Evolutionary conservation across 495 filamentous ascomycete genomes (phyloP).

Genomic region (Aspergillus avenaceus): DNA sequence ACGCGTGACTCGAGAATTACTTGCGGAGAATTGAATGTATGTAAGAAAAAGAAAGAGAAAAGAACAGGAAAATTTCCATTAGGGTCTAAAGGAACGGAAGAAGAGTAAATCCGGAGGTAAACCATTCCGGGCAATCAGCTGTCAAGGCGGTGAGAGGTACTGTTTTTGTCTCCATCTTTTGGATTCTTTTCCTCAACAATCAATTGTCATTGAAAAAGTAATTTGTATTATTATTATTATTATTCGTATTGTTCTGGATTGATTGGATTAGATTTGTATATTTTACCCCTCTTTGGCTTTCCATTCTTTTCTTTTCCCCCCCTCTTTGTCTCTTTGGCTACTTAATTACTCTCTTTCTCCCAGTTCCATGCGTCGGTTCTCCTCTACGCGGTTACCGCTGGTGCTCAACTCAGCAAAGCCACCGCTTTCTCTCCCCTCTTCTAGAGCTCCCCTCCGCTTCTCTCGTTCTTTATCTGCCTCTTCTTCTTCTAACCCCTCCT

Average conservation of each 20-base stretch:
- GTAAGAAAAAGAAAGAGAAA: slow-evolving; percentile 7
- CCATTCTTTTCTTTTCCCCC: slow-evolving; percentile 5
- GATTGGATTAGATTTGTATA: neutral
- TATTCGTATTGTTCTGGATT: too few species aligned
- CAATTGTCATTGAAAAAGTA: too few species aligned
- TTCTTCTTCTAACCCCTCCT: slow-evolving; percentile 18
- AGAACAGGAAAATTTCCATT: slow-evolving; percentile 1
- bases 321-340: slow-evolving; percentile 13
- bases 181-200: too few species aligned
- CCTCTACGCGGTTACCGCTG: slow-evolving; percentile 30
- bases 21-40: slow-evolving; percentile 6
- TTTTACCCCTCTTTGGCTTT: slow-evolving; percentile 10
- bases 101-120: too few species aligned
- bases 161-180: too few species aligned
- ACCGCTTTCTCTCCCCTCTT: slow-evolving; percentile 37
- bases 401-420: slow-evolving; percentile 36
- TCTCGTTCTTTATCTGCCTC: slow-evolving; percentile 26
- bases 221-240: too few species aligned
- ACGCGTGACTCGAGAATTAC: neutral
- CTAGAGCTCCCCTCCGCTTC: slow-evolving; percentile 26
- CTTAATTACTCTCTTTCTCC: too few species aligned
- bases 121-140: too few species aligned
- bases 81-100: neutral
- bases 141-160: too few species aligned
- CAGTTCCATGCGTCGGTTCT: slow-evolving; percentile 37